Percentiles rank a stretch among this genome's conserved stretches.
Evolutionary conservation across 768 basidiomycete genomes (phyloP).

Genomic region (Ramaria sp.): DNA sequence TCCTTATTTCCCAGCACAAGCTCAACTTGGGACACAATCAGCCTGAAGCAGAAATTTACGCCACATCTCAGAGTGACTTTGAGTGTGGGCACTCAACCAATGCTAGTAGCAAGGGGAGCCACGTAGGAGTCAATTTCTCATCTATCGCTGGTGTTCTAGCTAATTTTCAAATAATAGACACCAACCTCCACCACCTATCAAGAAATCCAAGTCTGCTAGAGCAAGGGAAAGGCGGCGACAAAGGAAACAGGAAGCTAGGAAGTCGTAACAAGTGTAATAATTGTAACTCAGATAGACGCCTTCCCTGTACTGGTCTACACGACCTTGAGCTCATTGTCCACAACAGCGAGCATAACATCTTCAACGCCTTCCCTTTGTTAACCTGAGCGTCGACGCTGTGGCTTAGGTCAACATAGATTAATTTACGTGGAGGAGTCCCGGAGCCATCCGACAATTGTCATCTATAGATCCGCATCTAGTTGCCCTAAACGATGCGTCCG

Average conservation of each 20-base stretch:
- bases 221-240: slow-evolving; percentile 5
- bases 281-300: slow-evolving; percentile 11
- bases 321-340: slow-evolving; percentile 2
- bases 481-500: slow-evolving; percentile 5
- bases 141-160: slow-evolving; percentile 10
- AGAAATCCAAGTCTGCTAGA: slow-evolving; percentile 10
- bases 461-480: slow-evolving; percentile 7
- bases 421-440: neutral
- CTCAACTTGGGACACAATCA: slow-evolving; percentile 17
- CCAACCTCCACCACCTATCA: slow-evolving; percentile 25
- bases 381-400: neutral
- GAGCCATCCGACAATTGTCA: neutral
- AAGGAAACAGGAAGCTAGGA: slow-evolving; percentile 1
- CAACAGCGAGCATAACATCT: neutral
- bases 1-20: neutral
- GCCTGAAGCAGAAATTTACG: slow-evolving; percentile 42
- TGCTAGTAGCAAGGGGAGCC: slow-evolving; percentile 29
- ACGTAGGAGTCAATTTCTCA: slow-evolving; percentile 30
- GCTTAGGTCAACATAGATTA: neutral
- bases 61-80: slow-evolving; percentile 67
- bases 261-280: neutral
- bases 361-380: neutral
- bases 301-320: neutral
- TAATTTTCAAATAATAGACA: slow-evolving; percentile 28
- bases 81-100: slow-evolving; percentile 32